A percentile compares a stretch with the other conserved stretches of the same genome.
phyloP scores from a whole-genome alignment of 2,329 filamentous ascomycete species.

The Teratosphaeriaceae sp. region DNA sequence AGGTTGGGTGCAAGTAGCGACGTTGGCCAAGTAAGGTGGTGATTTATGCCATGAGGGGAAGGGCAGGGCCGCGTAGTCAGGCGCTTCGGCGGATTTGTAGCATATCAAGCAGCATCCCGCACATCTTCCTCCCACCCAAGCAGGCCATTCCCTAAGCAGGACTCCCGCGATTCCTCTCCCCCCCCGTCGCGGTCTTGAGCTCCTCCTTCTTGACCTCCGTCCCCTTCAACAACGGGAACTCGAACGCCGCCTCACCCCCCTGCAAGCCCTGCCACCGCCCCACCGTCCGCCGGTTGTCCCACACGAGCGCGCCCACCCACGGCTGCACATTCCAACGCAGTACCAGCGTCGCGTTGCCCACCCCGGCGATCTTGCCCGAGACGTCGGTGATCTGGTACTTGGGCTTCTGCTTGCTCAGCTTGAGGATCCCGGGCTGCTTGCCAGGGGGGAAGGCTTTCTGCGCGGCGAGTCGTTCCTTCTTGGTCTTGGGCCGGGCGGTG shows the following conservation, averaged over 20 bases:
- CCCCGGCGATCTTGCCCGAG: slow-evolving; percentile 66
- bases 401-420: slow-evolving; percentile 75
- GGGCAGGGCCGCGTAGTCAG: no score
- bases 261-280: slow-evolving; percentile 59
- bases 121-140: no score
- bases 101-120: no score
- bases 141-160: slow-evolving; percentile 27
- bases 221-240: slow-evolving; percentile 58
- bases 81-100: no score
- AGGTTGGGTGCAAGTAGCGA: no score
- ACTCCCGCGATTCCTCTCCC: slow-evolving; percentile 40
- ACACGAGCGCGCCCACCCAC: slow-evolving; percentile 84
- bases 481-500: slow-evolving; percentile 13
- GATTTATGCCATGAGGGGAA: no score
- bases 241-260: slow-evolving; percentile 62
- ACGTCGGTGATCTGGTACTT: slow-evolving; percentile 98
- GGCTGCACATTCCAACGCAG: slow-evolving; percentile 97
- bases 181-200: slow-evolving; percentile 42
- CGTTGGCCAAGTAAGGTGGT: no score
- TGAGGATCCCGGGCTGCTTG: slow-evolving; percentile 58
- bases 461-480: background rate
- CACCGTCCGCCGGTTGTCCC: slow-evolving; percentile 48
- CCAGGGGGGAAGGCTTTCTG: slow-evolving; percentile 25
- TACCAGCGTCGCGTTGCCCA: slow-evolving; percentile 66
- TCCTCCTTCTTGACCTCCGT: slow-evolving; percentile 46